Percentiles rank a stretch among this genome's conserved stretches.
These are phyloP conservation scores for Hsuehochloa calcarea DNA, from an alignment of 176 grass and related monocot species.

Conservation along the genomic window DNA sequence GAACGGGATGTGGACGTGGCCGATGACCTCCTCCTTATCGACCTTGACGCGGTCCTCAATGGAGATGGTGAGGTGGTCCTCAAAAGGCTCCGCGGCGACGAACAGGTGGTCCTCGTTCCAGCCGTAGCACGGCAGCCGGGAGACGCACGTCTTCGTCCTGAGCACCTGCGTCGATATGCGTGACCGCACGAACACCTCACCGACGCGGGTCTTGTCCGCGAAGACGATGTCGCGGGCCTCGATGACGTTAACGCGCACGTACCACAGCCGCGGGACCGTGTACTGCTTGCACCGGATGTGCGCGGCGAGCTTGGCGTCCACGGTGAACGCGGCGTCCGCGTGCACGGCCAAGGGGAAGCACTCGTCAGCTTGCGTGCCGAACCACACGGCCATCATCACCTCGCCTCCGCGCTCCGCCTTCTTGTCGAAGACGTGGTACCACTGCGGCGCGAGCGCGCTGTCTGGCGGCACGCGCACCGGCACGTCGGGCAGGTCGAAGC, in stretches of 20 bases:
- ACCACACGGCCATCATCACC: conserved; percentile 68
- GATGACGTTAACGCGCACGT: conserved; percentile 59
- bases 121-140: conserved; percentile 35
- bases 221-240: conserved; percentile 49
- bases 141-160: conserved; percentile 35
- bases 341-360: conserved; percentile 62
- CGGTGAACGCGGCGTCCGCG: conserved; percentile 44
- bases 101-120: conserved; percentile 74
- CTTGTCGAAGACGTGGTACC: conserved; percentile 62
- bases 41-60: conserved; percentile 58
- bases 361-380: conserved; percentile 71
- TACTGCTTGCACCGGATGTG: conserved; percentile 67
- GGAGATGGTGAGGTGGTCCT: conserved; percentile 52
- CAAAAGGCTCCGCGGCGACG: conserved; percentile 60
- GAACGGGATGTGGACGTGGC: conserved; percentile 47
- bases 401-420: conserved; percentile 40
- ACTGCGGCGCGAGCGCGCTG: conserved; percentile 85
- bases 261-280: conserved; percentile 62
- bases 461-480: conserved; percentile 55
- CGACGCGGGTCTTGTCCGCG: conserved; percentile 45
- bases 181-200: conserved; percentile 50
- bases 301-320: conserved; percentile 44
- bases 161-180: conserved; percentile 34
- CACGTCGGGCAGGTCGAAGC: conserved; percentile 52
- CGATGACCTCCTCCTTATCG: conserved; percentile 58